Evolutionary conservation across 2,329 filamentous ascomycete species (phyloP).

Genomic region (Talaromyces sp.): DNA sequence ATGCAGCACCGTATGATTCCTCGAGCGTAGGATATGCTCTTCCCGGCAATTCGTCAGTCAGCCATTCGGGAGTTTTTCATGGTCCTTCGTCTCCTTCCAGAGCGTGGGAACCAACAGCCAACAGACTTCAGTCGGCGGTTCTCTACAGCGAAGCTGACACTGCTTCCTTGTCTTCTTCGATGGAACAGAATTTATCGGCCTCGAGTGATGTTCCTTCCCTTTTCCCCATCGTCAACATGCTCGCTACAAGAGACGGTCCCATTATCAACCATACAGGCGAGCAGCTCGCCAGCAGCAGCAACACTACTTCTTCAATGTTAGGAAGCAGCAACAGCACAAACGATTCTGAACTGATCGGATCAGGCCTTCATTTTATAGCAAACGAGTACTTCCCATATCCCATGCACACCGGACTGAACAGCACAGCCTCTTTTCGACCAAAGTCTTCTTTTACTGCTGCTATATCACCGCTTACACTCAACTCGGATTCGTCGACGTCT

Average conservation of each 20-base stretch:
- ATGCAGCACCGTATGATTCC: constrained; percentile 22
- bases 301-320: constrained; percentile 4
- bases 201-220: constrained; percentile 22
- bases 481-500: background rate
- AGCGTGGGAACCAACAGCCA: constrained; percentile 21
- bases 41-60: constrained; percentile 25
- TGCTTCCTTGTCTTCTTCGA: constrained; percentile 4
- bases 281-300: constrained; percentile 14
- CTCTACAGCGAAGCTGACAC: constrained; percentile 20
- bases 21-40: constrained; percentile 29
- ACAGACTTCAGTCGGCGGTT: constrained; percentile 13
- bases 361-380: background rate
- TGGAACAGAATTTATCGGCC: constrained; percentile 18
- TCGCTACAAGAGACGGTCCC: constrained; percentile 19
- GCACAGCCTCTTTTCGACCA: background rate
- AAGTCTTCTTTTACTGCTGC: background rate
- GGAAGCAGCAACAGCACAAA: background rate
- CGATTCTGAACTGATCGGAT: background rate
- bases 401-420: background rate
- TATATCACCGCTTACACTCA: background rate
- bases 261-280: constrained; percentile 26
- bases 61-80: constrained; percentile 20
- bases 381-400: background rate
- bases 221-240: constrained; percentile 16
- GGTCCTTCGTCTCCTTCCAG: constrained; percentile 23